These are phyloP conservation scores for Sarcocystis neurona DNA, from an alignment of 169 alveolate genomes.

Conservation along the genomic window DNA sequence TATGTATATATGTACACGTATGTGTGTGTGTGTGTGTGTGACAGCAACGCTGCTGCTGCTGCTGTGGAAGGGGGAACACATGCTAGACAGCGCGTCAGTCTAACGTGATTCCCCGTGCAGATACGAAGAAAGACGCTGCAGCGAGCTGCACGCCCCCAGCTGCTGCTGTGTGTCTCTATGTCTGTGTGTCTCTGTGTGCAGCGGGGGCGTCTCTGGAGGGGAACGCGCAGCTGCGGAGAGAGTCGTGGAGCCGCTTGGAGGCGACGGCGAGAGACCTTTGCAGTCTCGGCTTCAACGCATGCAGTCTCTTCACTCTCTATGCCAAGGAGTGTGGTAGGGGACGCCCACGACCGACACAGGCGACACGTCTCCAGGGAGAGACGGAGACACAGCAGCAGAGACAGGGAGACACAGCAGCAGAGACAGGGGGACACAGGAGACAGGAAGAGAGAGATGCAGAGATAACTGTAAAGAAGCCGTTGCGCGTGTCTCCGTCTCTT, in stretches of 20 bases:
- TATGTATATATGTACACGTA: background rate
- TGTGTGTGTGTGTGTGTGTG: background rate
- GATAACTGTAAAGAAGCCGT: no score
- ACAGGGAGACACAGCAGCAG: no score
- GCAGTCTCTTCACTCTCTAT: conserved; percentile 77
- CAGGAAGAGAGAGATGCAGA: no score
- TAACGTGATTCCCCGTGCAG: no score
- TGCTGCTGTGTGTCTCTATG: background rate
- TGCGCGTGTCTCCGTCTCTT: background rate
- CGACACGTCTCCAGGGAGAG: no score
- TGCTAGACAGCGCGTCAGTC: no score
- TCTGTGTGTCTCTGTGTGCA: background rate
- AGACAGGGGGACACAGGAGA: no score
- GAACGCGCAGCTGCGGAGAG: conserved; percentile 38
- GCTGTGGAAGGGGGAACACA: no score
- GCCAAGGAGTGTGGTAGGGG: conserved; percentile 75
- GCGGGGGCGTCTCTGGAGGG: conserved; percentile 52
- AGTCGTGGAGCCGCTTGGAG: conserved; percentile 53
- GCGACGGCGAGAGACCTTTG: conserved; percentile 53
- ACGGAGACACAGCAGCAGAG: no score
- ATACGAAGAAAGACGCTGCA: no score
- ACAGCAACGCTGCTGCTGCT: background rate
- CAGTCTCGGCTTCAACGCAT: conserved; percentile 53
- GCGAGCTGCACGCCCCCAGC: background rate
- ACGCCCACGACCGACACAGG: no score